Evolutionary conservation across 495 filamentous ascomycete species (phyloP).

Genomic region (Aspergillus bertholletiae): DNA sequence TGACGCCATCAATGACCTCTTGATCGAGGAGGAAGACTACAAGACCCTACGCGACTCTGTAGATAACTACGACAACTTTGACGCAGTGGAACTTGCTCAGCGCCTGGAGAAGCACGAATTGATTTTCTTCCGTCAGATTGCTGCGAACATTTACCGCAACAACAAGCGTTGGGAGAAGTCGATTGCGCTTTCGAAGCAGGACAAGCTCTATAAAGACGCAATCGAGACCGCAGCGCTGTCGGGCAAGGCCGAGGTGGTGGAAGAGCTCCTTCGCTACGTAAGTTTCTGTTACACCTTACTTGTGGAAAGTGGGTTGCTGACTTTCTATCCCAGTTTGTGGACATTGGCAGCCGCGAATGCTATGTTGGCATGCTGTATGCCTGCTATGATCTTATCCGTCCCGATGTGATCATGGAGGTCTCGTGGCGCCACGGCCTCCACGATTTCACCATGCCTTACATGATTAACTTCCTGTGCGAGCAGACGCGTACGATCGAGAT

Average conservation of each 20-base stretch:
- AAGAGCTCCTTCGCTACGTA: slow-evolving; percentile 95
- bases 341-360: slow-evolving; percentile 98
- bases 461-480: slow-evolving; percentile 96
- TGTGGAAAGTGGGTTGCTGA: slow-evolving; percentile 2
- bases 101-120: slow-evolving; percentile 94
- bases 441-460: slow-evolving; percentile 99
- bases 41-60: slow-evolving; percentile 98
- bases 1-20: slow-evolving; percentile 94
- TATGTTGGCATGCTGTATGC: slow-evolving; percentile 99
- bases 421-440: slow-evolving; percentile 94
- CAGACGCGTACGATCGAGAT: slow-evolving; percentile 80
- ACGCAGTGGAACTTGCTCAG: slow-evolving; percentile 90
- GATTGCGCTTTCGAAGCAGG: slow-evolving; percentile 97
- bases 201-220: slow-evolving; percentile 99
- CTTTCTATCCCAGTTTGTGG: slow-evolving; percentile 73
- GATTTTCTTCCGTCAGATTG: slow-evolving; percentile 99
- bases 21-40: slow-evolving; percentile 99
- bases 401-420: slow-evolving; percentile 88
- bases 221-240: slow-evolving; percentile 99
- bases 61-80: slow-evolving; percentile 98
- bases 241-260: slow-evolving; percentile 83
- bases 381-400: slow-evolving; percentile 95
- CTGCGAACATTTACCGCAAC: slow-evolving; percentile 97
- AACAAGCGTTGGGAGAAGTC: slow-evolving; percentile 99
- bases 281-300: slow-evolving; percentile 35